A percentile compares a stretch with the other conserved stretches of the same genome.
phyloP scores from a whole-genome alignment of 257 asterid genomes.

The Echites panduratus region DNA sequence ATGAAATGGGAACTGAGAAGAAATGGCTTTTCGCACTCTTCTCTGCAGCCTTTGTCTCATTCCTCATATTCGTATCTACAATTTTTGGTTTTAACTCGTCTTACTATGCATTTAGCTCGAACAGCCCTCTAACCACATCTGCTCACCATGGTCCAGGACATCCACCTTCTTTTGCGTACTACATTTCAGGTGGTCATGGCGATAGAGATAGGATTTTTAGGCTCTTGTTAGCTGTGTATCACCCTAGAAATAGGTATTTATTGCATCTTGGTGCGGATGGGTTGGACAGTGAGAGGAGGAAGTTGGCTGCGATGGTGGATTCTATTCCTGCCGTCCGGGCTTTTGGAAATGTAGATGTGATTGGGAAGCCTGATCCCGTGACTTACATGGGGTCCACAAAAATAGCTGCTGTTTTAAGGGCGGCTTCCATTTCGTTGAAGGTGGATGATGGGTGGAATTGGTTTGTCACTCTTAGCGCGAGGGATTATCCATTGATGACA shows the following conservation, averaged over 20 bases:
- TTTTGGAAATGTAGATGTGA: slow-evolving; percentile 89
- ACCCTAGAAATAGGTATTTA: slow-evolving; percentile 92
- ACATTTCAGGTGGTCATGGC: slow-evolving; percentile 75
- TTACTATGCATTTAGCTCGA: slow-evolving; percentile 50
- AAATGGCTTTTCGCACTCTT: slow-evolving; percentile 93
- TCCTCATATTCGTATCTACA: slow-evolving; percentile 61
- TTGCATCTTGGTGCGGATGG: slow-evolving; percentile 80
- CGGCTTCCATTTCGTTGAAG: slow-evolving; percentile 77
- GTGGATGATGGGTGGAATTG: slow-evolving; percentile 88
- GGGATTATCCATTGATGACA: slow-evolving; percentile 86
- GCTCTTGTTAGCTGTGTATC: slow-evolving; percentile 81
- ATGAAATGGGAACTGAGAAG: slow-evolving; percentile 64
- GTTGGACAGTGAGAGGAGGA: slow-evolving; percentile 61
- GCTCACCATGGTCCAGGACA: slow-evolving; percentile 68
- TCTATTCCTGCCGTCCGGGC: slow-evolving; percentile 73
- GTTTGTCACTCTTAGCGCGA: slow-evolving; percentile 83
- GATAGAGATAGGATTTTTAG: slow-evolving; percentile 76
- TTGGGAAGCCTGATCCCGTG: slow-evolving; percentile 94
- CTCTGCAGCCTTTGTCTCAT: slow-evolving; percentile 73
- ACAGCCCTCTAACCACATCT: slow-evolving; percentile 49
- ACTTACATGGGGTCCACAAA: slow-evolving; percentile 90
- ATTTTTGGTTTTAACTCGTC: slow-evolving; percentile 83
- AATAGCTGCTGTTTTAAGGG: slow-evolving; percentile 78
- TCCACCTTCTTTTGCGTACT: slow-evolving; percentile 85
- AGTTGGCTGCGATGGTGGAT: slow-evolving; percentile 56